Evolutionary conservation across 2,329 filamentous ascomycete species (phyloP).

Genomic region (Corinectria fuckeliana): DNA sequence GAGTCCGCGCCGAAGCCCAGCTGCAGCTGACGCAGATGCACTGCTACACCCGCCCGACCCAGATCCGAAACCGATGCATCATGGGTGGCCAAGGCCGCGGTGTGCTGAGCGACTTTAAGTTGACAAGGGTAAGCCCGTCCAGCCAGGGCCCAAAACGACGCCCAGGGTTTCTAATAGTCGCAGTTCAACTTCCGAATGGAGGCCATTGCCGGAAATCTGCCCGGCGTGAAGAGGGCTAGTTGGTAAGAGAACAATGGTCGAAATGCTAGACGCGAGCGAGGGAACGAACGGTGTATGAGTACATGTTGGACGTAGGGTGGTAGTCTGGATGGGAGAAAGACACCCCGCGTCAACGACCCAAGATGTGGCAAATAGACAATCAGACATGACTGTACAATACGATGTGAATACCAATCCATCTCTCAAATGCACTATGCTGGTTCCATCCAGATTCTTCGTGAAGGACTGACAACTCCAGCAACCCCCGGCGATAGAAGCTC

Average conservation of each 20-base stretch:
- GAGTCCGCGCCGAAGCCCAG: slow-evolving; percentile 89
- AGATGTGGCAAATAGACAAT: slow-evolving; percentile 5
- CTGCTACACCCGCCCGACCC: slow-evolving; percentile 89
- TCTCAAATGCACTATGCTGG: neutral
- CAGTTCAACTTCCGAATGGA: slow-evolving; percentile 94
- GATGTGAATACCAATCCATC: slow-evolving; percentile 17
- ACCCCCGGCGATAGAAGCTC: neutral
- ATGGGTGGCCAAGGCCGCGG: slow-evolving; percentile 88
- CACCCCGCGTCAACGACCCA: slow-evolving; percentile 6
- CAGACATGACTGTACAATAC: slow-evolving; percentile 36
- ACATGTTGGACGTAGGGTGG: slow-evolving; percentile 13
- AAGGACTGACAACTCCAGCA: neutral
- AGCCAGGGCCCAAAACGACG: neutral
- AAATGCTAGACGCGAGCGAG: neutral
- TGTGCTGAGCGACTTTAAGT: slow-evolving; percentile 91
- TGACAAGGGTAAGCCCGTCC: slow-evolving; percentile 76
- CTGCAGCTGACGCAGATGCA: slow-evolving; percentile 95
- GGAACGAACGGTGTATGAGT: slow-evolving; percentile 30
- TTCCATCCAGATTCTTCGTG: neutral
- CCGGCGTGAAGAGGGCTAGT: slow-evolving; percentile 94
- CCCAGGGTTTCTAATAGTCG: slow-evolving; percentile 37
- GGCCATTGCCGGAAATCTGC: slow-evolving; percentile 82
- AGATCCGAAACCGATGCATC: slow-evolving; percentile 93
- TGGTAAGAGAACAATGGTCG: slow-evolving; percentile 68
- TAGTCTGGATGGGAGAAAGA: neutral